A percentile compares a stretch with the other conserved stretches of the same genome.
These are phyloP conservation scores for Zygoascus flipseniorum DNA, from an alignment of 805 yeast species.

Conservation along the genomic window DNA sequence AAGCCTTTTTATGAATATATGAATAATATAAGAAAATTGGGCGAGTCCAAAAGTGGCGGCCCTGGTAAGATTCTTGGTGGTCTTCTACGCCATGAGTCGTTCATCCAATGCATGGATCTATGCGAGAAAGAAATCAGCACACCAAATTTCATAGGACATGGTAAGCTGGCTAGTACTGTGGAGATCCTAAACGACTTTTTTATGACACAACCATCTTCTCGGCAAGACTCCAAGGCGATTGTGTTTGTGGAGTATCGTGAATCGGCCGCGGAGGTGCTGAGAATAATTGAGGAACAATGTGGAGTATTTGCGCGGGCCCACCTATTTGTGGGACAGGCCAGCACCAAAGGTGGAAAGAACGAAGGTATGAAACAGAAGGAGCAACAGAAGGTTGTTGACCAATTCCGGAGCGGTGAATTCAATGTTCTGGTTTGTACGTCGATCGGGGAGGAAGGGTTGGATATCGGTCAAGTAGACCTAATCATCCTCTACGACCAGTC, in stretches of 20 bases:
- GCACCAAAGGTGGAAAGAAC: conserved; percentile 15
- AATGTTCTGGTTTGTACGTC: conserved; percentile 92
- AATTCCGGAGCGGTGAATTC: conserved; percentile 62
- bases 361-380: conserved; percentile 69
- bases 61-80: conserved; percentile 56
- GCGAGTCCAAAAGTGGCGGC: conserved; percentile 20
- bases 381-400: conserved; percentile 69
- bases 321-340: conserved; percentile 78
- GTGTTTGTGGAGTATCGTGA: conserved; percentile 84
- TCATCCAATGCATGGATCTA: conserved; percentile 21
- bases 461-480: conserved; percentile 95
- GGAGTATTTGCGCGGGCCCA: conserved; percentile 50
- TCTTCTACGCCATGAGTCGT: conserved; percentile 46
- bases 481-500: conserved; percentile 92
- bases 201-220: conserved; percentile 16
- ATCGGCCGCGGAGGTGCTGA: conserved; percentile 81
- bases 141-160: conserved; percentile 47
- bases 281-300: conserved; percentile 34
- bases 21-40: conserved; percentile 8
- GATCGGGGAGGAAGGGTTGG: conserved; percentile 97
- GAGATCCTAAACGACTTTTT: conserved; percentile 51
- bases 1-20: conserved; percentile 50
- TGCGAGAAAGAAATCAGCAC: conserved; percentile 23
- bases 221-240: conserved; percentile 52
- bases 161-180: conserved; percentile 55